phyloP scores from a whole-genome alignment of 495 filamentous ascomycete genomes.

The Glarea lozoyensis region DNA sequence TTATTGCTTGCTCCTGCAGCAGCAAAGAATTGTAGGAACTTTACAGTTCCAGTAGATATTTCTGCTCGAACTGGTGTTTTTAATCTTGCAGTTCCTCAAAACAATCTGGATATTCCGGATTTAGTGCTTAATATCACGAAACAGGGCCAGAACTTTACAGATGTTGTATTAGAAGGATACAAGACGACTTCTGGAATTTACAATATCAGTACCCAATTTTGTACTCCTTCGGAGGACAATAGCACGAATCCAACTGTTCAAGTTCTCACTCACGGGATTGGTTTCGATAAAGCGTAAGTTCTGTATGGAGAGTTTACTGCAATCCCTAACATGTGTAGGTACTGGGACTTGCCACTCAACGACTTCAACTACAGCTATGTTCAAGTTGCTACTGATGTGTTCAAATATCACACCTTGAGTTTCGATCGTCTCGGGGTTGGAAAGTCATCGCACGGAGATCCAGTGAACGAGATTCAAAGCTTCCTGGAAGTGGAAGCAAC shows the following conservation, averaged over 20 bases:
- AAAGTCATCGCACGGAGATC: constrained; percentile 44
- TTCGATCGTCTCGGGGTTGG: constrained; percentile 53
- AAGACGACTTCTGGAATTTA: constrained; percentile 32
- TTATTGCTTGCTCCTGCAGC: constrained; percentile 5
- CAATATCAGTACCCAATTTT: constrained; percentile 38
- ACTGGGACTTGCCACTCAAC: constrained; percentile 52
- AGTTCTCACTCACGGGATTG: constrained; percentile 53
- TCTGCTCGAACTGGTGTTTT: constrained; percentile 26
- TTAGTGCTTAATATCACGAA: constrained; percentile 23
- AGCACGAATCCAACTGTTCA: constrained; percentile 35
- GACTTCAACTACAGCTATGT: constrained; percentile 49
- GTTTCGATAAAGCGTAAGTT: constrained; percentile 42
- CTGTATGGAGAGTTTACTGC: neutral
- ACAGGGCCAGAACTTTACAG: constrained; percentile 24
- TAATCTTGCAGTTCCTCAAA: constrained; percentile 17
- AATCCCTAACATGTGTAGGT: constrained; percentile 23
- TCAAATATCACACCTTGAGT: constrained; percentile 43
- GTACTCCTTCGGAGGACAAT: constrained; percentile 25
- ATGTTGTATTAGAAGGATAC: constrained; percentile 20
- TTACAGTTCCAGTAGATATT: constrained; percentile 30
- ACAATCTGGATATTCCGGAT: constrained; percentile 27
- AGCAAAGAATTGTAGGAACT: constrained; percentile 25
- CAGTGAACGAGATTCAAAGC: constrained; percentile 45
- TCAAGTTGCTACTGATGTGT: constrained; percentile 39
- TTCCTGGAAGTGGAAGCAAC: constrained; percentile 45